A percentile compares a stretch with the other conserved stretches of the same genome.
Conservation (phyloP, 768 basidiomycete genomes). For the button mushroom (Agaricus bisporus) region DNA sequence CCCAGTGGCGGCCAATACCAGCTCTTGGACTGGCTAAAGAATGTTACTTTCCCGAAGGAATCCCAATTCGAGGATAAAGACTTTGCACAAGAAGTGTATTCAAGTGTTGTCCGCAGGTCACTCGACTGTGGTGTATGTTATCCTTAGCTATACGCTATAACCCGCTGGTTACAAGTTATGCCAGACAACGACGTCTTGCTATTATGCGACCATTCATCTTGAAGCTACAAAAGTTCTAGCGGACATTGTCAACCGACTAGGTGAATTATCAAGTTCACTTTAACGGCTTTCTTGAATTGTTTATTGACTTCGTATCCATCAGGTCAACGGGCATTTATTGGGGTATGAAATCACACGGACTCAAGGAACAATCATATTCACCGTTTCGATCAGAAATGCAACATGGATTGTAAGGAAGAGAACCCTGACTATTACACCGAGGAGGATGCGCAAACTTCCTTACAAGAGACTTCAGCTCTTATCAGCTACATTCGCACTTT, state of each 20-base stretch:
- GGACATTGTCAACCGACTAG: constrained; percentile 48
- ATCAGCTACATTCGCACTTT: constrained; percentile 66
- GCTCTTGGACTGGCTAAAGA: constrained; percentile 82
- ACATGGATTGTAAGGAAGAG: constrained; percentile 69
- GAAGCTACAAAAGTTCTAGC: constrained; percentile 80
- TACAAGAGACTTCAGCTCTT: constrained; percentile 55
- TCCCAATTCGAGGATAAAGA: constrained; percentile 59
- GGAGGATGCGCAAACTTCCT: constrained; percentile 48
- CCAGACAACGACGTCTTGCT: constrained; percentile 92
- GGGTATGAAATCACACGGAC: constrained; percentile 42
- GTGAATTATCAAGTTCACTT: constrained; percentile 38
- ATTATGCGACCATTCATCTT: constrained; percentile 79
- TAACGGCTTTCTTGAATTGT: background rate
- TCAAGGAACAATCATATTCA: constrained; percentile 1
- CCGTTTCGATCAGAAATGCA: constrained; percentile 60
- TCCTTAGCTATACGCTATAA: background rate
- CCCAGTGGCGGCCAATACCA: constrained; percentile 69
- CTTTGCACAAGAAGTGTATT: constrained; percentile 69
- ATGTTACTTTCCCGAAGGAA: constrained; percentile 88
- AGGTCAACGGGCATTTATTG: constrained; percentile 84
- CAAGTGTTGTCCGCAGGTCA: constrained; percentile 61
- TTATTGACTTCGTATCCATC: background rate
- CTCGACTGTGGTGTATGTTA: constrained; percentile 69
- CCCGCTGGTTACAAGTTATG: background rate
- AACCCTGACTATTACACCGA: constrained; percentile 64